Evolutionary conservation across 352 stramenopile genomes (phyloP).

Genomic region (Thalassiosira livingstoniorum): DNA sequence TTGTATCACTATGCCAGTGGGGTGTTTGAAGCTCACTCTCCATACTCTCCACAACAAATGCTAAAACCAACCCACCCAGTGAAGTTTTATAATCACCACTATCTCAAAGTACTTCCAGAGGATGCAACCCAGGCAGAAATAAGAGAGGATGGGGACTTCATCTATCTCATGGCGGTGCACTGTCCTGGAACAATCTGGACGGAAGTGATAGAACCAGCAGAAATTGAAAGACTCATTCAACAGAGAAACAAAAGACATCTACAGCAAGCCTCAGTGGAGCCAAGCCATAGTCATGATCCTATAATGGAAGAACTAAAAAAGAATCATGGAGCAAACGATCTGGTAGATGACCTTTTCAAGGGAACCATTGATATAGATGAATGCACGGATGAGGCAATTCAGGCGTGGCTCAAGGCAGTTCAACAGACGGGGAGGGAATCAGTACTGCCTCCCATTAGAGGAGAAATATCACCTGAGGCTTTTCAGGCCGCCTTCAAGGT

Average conservation of each 20-base stretch:
- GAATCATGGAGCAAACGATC: neutral
- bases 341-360: neutral
- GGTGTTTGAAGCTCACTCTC: neutral
- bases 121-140: neutral
- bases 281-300: neutral
- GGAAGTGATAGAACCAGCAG: no score
- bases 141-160: neutral
- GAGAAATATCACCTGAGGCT: neutral
- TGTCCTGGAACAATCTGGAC: neutral
- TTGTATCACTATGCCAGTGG: conserved; percentile 3
- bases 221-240: neutral
- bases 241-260: neutral
- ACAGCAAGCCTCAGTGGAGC: neutral
- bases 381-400: neutral
- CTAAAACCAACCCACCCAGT: no score
- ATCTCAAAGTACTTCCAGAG: neutral
- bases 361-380: conserved; percentile 6
- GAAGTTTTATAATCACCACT: neutral
- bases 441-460: neutral
- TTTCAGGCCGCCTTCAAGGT: neutral
- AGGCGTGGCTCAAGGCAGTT: conserved; percentile 2
- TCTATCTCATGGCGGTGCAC: neutral
- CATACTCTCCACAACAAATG: neutral
- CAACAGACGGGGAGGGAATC: neutral
- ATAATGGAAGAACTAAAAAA: neutral